phyloP scores from a whole-genome alignment of 352 stramenopile species.

The Halophytophthora batemanensis region DNA sequence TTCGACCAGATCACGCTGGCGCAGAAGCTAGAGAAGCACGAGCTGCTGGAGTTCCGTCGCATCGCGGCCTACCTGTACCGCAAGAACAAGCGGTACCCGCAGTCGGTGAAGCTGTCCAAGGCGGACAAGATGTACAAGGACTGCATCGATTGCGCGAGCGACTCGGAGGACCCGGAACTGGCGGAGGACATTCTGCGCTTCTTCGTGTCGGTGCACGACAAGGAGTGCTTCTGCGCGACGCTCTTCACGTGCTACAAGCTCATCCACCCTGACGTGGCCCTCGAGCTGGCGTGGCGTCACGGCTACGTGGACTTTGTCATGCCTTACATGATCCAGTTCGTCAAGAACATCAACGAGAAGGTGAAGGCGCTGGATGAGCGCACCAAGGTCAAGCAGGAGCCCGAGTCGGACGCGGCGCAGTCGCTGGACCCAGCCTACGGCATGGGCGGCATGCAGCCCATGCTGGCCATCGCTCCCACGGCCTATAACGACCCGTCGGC shows the following conservation, averaged over 20 bases:
- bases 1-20: conserved; percentile 99
- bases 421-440: conserved; percentile 64
- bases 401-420: conserved; percentile 47
- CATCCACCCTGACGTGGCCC: conserved; percentile 97
- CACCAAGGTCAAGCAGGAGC: conserved; percentile 79
- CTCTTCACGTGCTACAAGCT: conserved; percentile 99
- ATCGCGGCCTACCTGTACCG: conserved; percentile 99
- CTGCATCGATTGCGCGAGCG: conserved; percentile 98
- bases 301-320: conserved; percentile 99
- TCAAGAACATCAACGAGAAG: conserved; percentile 95
- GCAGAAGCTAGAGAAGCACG: conserved; percentile 98
- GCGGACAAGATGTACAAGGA: conserved; percentile 99
- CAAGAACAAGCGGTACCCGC: conserved; percentile 98
- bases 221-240: conserved; percentile 98
- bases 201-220: conserved; percentile 99
- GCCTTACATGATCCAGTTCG: conserved; percentile 99
- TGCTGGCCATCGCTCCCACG: conserved; percentile 79
- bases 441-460: conserved; percentile 77
- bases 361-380: conserved; percentile 92
- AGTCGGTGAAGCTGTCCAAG: conserved; percentile 99
- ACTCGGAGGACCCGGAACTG: conserved; percentile 94
- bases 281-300: conserved; percentile 99
- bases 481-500: conserved; percentile 81
- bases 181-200: conserved; percentile 98
- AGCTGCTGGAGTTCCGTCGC: conserved; percentile 99